Base-by-base conservation (phyloP, 1,139 yeast species). In the Lizanozyma gosingica region DNA sequence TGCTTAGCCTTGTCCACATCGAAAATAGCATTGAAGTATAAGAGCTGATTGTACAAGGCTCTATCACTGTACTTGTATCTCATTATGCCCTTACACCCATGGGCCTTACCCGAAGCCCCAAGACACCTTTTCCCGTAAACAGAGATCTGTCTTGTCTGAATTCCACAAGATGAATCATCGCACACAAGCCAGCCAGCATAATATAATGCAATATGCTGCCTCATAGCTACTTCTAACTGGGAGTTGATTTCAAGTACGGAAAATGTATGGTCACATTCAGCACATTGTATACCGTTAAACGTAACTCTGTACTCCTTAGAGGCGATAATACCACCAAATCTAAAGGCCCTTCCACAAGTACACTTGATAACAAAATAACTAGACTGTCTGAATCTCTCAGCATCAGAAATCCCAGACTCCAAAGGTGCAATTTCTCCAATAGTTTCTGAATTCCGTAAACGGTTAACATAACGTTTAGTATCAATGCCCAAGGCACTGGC, bases 91-190 rank as follows among this genome's bases (percentile, higher is more conserved):
- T 83, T 81, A 58, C 97, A 92, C 22, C 79, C 80, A 49, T 67
- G 71, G 1, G 80, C 79, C 38, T 65, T 70, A 4, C 86, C 86
- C 48, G 72, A 73, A 45, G 60, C 59, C 40, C 84, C 83, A 44
- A 88, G 71, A 62, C 98, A 92, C 50, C 94, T 72, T 51, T 79
- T 80, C 45, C 97, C 97, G 54, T 86, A 88, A 2, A 90, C 97
- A 14, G 92, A 80, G 17, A 92, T 73, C 55, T 90, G 95, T 46
- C 97, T 73, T 0, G 97, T 90, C 16, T 73, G 71, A 41, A 77
- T 68, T 6, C 85, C 88, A 66, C 99, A 94, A 1, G 94, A 76
- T 2, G 78, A 59, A 51, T 90, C 97, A 56, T 84, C 94, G 62
- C 99, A 94, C 0, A 63, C 65, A 35, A 88, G 65, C 90, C 94